These are phyloP conservation scores for Cucumis hystrix DNA, from an alignment of 306 rosid genomes.

Conservation along the genomic window DNA sequence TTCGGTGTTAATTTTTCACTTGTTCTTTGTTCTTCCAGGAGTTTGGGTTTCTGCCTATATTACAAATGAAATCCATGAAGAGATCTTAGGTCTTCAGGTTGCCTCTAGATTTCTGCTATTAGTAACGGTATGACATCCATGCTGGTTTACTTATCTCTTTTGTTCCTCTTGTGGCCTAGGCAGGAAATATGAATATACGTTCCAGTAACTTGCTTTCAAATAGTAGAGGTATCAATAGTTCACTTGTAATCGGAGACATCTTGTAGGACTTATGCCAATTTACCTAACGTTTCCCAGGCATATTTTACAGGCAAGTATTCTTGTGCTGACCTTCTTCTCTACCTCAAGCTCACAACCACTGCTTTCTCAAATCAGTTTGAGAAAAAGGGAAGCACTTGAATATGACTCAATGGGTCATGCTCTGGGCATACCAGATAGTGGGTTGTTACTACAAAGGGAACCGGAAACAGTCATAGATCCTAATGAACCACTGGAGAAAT, in stretches of 20 bases:
- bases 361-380: slow-evolving; percentile 85
- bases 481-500: slow-evolving; percentile 70
- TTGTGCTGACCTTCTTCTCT: slow-evolving; percentile 70
- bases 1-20: background rate
- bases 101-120: slow-evolving; percentile 71
- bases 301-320: slow-evolving; percentile 68
- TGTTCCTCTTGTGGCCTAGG: background rate
- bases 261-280: slow-evolving; percentile 4
- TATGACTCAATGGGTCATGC: slow-evolving; percentile 88
- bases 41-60: slow-evolving; percentile 69
- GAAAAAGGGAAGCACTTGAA: slow-evolving; percentile 58
- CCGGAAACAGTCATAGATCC: slow-evolving; percentile 42
- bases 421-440: slow-evolving; percentile 89
- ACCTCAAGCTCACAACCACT: slow-evolving; percentile 93
- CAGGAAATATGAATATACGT: background rate
- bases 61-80: slow-evolving; percentile 73
- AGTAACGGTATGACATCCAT: slow-evolving; percentile 40
- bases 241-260: slow-evolving; percentile 6
- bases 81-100: slow-evolving; percentile 74
- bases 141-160: background rate
- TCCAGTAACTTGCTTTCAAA: background rate
- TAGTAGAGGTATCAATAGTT: background rate
- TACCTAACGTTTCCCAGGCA: slow-evolving; percentile 18
- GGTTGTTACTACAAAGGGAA: slow-evolving; percentile 46
- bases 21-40: slow-evolving; percentile 39